Evolutionary conservation across 1,139 yeast species (phyloP).

Genomic region (Scheffersomyces titani): DNA sequence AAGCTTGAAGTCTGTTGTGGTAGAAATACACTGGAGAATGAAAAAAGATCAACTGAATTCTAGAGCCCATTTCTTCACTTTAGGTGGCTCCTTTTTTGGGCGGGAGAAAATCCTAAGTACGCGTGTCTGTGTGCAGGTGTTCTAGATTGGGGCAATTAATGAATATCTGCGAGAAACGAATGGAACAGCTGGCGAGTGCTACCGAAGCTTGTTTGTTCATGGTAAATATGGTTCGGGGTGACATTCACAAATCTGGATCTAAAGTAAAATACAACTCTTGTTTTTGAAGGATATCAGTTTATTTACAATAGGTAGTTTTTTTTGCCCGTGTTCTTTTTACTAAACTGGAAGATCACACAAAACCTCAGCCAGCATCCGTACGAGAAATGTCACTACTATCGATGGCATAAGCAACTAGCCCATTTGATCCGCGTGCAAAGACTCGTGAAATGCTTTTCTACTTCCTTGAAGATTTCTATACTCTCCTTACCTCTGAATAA

Average conservation of each 20-base stretch:
- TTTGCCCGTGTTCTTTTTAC: neutral
- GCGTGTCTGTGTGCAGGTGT: neutral
- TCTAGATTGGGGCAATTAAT: neutral
- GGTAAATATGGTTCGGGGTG: too few species aligned
- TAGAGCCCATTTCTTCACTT: neutral
- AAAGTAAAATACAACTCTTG: too few species aligned
- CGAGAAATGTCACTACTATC: neutral
- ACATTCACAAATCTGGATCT: neutral
- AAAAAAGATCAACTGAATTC: neutral
- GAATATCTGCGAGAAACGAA: neutral
- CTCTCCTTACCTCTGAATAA: neutral
- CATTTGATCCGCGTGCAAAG: neutral
- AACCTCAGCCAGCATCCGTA: neutral
- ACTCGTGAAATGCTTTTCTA: neutral
- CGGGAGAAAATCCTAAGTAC: neutral
- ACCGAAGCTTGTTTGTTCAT: neutral
- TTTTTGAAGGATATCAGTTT: neutral
- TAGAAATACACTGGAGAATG: neutral
- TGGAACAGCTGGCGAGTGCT: neutral
- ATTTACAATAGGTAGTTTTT: neutral
- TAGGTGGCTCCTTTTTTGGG: neutral
- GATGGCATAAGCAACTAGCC: neutral
- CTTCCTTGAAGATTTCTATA: too few species aligned
- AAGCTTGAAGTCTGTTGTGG: neutral
- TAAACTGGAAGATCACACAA: neutral